These are phyloP conservation scores for Colletotrichum sp. DNA, from an alignment of 2,329 filamentous ascomycete species.

Conservation along the genomic window DNA sequence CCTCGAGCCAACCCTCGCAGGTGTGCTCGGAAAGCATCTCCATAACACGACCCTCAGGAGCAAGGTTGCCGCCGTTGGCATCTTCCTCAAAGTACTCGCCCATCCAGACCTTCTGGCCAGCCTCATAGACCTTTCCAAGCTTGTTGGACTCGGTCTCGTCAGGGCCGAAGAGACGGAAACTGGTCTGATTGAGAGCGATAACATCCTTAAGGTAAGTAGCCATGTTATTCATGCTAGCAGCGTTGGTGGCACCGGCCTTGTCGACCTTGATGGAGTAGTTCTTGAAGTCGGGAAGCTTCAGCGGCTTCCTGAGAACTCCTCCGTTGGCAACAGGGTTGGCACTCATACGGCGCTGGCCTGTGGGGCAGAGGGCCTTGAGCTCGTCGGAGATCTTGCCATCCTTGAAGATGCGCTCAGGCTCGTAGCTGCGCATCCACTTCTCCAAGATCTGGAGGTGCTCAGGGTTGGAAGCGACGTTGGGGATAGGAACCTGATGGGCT, in stretches of 20 bases:
- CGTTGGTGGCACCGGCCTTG: conserved; percentile 59
- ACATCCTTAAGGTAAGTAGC: conserved; percentile 71
- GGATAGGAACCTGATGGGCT: conserved; percentile 78
- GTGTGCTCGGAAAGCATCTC: conserved; percentile 86
- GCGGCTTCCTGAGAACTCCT: conserved; percentile 68
- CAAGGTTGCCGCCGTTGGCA: conserved; percentile 74
- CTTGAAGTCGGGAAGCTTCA: conserved; percentile 73
- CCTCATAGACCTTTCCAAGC: conserved; percentile 72
- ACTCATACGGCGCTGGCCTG: conserved; percentile 73
- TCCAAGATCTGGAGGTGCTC: conserved; percentile 72
- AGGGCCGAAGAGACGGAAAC: conserved; percentile 79
- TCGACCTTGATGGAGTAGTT: conserved; percentile 69
- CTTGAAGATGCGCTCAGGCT: conserved; percentile 73
- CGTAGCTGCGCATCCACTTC: conserved; percentile 78
- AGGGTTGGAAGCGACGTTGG: conserved; percentile 69
- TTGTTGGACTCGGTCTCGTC: conserved; percentile 87
- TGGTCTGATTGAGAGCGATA: conserved; percentile 65
- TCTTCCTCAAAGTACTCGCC: conserved; percentile 81
- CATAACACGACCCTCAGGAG: conserved; percentile 74
- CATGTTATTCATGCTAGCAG: conserved; percentile 74
- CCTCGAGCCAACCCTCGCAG: conserved; percentile 80
- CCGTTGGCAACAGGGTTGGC: conserved; percentile 80
- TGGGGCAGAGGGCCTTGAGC: conserved; percentile 68
- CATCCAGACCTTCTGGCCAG: conserved; percentile 81
- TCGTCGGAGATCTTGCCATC: conserved; percentile 67